Conservation (phyloP, 2,329 filamentous ascomycete genomes). For the Penicillium sp. region DNA sequence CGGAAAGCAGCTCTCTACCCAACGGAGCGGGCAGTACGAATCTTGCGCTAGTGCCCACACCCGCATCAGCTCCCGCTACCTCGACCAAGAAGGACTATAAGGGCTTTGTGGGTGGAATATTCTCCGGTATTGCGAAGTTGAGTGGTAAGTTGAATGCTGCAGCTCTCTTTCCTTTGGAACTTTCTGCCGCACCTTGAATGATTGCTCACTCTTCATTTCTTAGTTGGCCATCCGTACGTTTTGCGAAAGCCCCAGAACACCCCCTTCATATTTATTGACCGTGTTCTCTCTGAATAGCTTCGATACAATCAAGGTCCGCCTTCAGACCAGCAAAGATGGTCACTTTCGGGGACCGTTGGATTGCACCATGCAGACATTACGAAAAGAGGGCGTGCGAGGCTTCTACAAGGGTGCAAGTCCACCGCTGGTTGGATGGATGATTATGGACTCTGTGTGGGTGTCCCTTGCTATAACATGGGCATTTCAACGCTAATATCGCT, state of each 20-base stretch:
- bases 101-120: conserved; percentile 96
- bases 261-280: neutral
- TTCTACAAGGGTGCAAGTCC: conserved; percentile 95
- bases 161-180: neutral
- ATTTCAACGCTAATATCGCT: neutral
- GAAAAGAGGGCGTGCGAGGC: conserved; percentile 78
- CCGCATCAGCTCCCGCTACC: neutral
- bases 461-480: neutral
- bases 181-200: neutral
- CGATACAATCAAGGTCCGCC: conserved; percentile 93
- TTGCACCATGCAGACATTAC: conserved; percentile 79
- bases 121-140: conserved; percentile 89
- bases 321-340: conserved; percentile 76
- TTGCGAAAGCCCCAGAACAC: neutral
- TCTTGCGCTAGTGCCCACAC: conserved; percentile 12
- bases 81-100: conserved; percentile 65
- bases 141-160: conserved; percentile 58
- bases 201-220: neutral
- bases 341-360: conserved; percentile 85
- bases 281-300: conserved; percentile 56
- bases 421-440: conserved; percentile 95
- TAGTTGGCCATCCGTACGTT: conserved; percentile 61
- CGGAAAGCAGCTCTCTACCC: neutral
- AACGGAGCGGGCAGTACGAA: conserved; percentile 3
- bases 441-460: conserved; percentile 76